Base-by-base conservation (phyloP, 257 asterid species). In the Perilla frutescens region DNA sequence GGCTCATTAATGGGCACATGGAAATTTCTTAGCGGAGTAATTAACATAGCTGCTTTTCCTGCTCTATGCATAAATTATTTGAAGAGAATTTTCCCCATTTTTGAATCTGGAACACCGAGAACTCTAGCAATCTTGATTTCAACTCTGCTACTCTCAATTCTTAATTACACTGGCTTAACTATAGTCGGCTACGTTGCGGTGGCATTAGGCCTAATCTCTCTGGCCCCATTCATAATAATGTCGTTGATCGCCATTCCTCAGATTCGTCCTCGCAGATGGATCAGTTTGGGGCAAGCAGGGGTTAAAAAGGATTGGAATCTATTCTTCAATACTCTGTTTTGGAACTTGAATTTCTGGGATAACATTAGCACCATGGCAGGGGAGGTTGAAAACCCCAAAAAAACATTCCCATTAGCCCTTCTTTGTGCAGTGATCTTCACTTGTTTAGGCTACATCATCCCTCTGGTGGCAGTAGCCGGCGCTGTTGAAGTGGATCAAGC, bases 331-430 rank as follows among this genome's bases (percentile, higher is more conserved):
- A 85, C 97, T 2, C 70, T 91, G 62, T 91, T 91, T 44, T 87
- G 92, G 96, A 91, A 91, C 70, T 69, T 91, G 54, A 89, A 91
- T 65, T 89, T 86, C 58, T 91, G 97, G 94, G 97, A 89, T 49
- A 91, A 84, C 62, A 89, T 86, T 1, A 87, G 95, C 68, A 89
- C 96, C 6, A 76, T 91, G 81, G 95, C 94, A 0, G 91, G 91
- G 0, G 97, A 91, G 60, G 97, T 91, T n/a, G 91, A 86, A 0
- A 67, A 83, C 44, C 97, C 97, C 0, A 60, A 68, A 4, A 88
- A 75, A 66, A 87, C 87, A 0, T 91, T 84, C 60, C 95, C 96
- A 0, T 53, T 59, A 26, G 96, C 96, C 0, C 77, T 89, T 0
- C 66, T 85, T 12, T 75, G 58, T 1, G 83, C 91, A 0, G 96